These are phyloP conservation scores for Cantharellus anzutake DNA, from an alignment of 768 basidiomycete species.

Conservation along the genomic window DNA sequence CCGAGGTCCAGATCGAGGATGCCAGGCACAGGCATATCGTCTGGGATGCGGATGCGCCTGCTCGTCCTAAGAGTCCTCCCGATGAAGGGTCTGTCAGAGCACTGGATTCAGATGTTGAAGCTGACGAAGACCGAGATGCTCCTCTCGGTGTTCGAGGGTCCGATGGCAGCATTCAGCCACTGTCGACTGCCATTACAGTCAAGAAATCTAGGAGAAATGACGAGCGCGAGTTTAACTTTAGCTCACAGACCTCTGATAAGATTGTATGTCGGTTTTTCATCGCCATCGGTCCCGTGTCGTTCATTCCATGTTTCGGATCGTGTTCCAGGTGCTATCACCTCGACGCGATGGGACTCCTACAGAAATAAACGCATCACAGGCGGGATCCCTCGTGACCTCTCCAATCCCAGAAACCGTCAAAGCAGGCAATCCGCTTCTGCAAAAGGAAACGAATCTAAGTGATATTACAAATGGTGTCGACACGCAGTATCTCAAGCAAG, in stretches of 20 bases:
- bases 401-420: background rate
- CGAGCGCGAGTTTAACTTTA: background rate
- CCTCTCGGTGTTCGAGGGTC: background rate
- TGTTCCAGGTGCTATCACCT: background rate
- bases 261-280: background rate
- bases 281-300: background rate
- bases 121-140: background rate
- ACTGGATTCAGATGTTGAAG: background rate
- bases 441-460: background rate
- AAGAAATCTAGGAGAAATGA: background rate
- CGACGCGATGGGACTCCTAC: no score
- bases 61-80: background rate
- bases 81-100: background rate
- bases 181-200: background rate
- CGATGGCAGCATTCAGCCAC: background rate
- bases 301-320: background rate
- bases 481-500: background rate
- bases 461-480: background rate
- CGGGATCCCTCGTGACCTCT: no score
- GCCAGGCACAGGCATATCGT: constrained; percentile 41
- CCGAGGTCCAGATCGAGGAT: constrained; percentile 40
- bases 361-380: no score
- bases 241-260: background rate
- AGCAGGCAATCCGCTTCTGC: background rate
- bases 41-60: constrained; percentile 34